Conservation (phyloP, 1,139 yeast species). For the Pichia sp. region DNA sequence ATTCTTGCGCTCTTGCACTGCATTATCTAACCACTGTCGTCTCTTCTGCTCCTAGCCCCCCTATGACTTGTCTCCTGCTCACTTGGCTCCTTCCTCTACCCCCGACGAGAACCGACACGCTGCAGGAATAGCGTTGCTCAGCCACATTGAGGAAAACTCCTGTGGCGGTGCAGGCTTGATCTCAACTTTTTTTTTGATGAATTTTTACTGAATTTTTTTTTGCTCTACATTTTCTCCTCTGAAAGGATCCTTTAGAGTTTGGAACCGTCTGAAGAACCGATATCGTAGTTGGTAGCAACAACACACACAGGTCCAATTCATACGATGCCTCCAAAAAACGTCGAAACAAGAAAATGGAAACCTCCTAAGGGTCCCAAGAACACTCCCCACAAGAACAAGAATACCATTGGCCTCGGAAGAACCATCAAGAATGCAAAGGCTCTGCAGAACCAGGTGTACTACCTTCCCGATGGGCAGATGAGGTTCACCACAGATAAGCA, state of each 20-base stretch:
- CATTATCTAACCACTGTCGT: no score
- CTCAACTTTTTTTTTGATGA: not conserved
- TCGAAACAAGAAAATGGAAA: conserved; percentile 50
- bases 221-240: not conserved
- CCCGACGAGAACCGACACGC: no score
- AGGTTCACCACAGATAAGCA: conserved; percentile 77
- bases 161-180: not conserved
- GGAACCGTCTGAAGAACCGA: no score
- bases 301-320: not conserved
- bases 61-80: no score
- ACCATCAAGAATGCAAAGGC: conserved; percentile 76
- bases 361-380: conserved; percentile 93
- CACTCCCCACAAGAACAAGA: conserved; percentile 75
- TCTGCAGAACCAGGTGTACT: conserved; percentile 63
- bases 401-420: conserved; percentile 80
- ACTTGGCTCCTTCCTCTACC: no score
- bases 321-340: conserved; percentile 41
- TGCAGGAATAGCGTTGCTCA: no score
- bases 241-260: no score
- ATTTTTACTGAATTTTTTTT: not conserved
- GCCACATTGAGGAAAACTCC: no score
- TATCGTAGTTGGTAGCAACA: no score
- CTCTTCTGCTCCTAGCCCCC: no score
- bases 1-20: no score
- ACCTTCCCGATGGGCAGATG: conserved; percentile 80